A percentile compares a stretch with the other conserved stretches of the same genome.
Conservation (phyloP, 2,329 filamentous ascomycete species). For the Exophiala aquamarina region DNA sequence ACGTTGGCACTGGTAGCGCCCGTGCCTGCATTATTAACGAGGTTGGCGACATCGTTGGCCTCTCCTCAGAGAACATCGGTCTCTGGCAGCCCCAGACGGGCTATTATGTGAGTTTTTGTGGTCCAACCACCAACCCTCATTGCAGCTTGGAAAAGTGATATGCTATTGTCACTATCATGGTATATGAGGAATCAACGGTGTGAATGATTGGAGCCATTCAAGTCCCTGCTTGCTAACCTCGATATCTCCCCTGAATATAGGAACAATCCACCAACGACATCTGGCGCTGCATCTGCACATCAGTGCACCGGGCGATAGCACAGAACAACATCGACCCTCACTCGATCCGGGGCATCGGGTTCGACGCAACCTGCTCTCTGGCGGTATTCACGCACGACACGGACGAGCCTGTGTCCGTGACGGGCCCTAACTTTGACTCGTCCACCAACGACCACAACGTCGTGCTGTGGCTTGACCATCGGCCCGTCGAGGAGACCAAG, state of each 20-base stretch:
- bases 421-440: constrained; percentile 79
- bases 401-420: constrained; percentile 87
- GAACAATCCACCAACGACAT: constrained; percentile 99
- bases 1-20: constrained; percentile 94
- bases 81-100: constrained; percentile 76
- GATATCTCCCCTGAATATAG: constrained; percentile 41
- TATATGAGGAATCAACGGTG: no score
- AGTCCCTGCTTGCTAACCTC: not conserved
- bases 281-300: constrained; percentile 90
- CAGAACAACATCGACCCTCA: constrained; percentile 76
- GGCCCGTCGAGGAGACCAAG: constrained; percentile 84
- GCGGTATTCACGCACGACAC: constrained; percentile 87
- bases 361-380: constrained; percentile 98
- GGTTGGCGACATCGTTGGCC: constrained; percentile 76
- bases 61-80: constrained; percentile 74
- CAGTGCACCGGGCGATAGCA: constrained; percentile 77
- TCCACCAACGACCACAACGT: constrained; percentile 87
- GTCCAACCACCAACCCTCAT: no score
- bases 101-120: constrained; percentile 61
- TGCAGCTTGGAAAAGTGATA: no score
- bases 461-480: constrained; percentile 95
- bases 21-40: constrained; percentile 93
- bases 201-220: not conserved
- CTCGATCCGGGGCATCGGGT: constrained; percentile 85
- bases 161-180: no score